A percentile compares a stretch with the other conserved stretches of the same genome.
phyloP scores from a whole-genome alignment of 2,329 filamentous ascomycete species.

The Colletotrichum sp. region DNA sequence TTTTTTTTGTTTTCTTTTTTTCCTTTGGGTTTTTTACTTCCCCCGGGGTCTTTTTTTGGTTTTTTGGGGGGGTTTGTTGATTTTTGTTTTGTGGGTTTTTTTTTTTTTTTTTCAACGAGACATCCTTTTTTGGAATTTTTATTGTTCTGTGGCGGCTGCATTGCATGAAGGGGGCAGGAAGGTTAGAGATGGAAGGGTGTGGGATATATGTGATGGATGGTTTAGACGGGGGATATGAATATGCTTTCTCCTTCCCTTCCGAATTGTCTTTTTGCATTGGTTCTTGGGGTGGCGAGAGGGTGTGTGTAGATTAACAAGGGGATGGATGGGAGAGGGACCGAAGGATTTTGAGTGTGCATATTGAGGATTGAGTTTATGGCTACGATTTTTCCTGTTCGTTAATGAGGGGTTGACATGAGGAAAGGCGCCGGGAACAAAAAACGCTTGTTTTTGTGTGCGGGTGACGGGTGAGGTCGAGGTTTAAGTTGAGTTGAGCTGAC shows the following conservation, averaged over 20 bases:
- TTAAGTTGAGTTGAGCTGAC: not conserved
- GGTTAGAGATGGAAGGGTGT: not conserved
- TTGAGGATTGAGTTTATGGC: not conserved
- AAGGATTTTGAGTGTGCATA: not conserved
- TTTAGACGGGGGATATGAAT: not conserved
- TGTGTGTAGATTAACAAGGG: not conserved
- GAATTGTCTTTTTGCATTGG: not conserved
- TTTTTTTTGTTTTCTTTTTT: no score
- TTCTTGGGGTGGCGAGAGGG: not conserved
- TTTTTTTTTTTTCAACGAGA: not conserved
- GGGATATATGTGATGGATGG: not conserved
- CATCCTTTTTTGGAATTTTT: not conserved
- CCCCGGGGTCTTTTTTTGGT: no score
- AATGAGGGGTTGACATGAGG: not conserved
- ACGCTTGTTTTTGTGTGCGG: not conserved
- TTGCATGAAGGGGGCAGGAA: not conserved
- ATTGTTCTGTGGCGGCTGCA: not conserved
- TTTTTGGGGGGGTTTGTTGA: no score
- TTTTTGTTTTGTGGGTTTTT: no score
- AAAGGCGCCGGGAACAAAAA: not conserved
- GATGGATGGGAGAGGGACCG: not conserved
- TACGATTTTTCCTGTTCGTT: not conserved
- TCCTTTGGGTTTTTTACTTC: no score
- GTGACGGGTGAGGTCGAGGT: not conserved
- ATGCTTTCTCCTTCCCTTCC: not conserved